Percentiles rank a stretch among this genome's conserved stretches.
Evolutionary conservation across 2,329 filamentous ascomycete species (phyloP).

Genomic region (Chaetomiaceae sp.): DNA sequence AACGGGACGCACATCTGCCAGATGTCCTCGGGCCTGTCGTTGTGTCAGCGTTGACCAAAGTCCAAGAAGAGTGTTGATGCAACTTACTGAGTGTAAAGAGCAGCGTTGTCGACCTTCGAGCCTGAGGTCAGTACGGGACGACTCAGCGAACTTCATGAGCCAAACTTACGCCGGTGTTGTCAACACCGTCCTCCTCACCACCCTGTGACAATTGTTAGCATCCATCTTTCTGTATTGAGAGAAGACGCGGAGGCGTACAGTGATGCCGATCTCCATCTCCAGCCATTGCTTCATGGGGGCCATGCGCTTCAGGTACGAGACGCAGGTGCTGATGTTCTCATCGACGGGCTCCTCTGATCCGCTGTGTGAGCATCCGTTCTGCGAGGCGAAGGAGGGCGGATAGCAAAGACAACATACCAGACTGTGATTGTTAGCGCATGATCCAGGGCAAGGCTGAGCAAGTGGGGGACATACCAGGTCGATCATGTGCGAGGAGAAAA

Average conservation of each 20-base stretch:
- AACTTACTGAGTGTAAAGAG: slow-evolving; percentile 64
- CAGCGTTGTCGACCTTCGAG: slow-evolving; percentile 23
- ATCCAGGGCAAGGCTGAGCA: background rate
- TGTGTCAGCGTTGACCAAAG: background rate
- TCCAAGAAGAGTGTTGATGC: background rate
- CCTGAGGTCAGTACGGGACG: background rate
- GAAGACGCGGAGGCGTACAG: slow-evolving; percentile 45
- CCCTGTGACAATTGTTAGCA: slow-evolving; percentile 32
- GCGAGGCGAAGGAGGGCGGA: too few species aligned
- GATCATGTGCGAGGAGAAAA: slow-evolving; percentile 98
- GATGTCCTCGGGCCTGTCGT: slow-evolving; percentile 73
- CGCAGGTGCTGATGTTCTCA: slow-evolving; percentile 88
- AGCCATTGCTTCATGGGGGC: slow-evolving; percentile 98
- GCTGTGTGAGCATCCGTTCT: background rate
- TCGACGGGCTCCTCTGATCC: slow-evolving; percentile 79
- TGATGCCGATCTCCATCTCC: slow-evolving; percentile 96
- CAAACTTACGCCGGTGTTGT: slow-evolving; percentile 22
- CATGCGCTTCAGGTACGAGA: slow-evolving; percentile 87
- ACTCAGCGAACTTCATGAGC: slow-evolving; percentile 32
- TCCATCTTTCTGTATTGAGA: background rate
- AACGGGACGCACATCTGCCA: slow-evolving; percentile 66
- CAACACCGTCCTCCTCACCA: slow-evolving; percentile 77
- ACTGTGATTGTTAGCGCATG: slow-evolving; percentile 10
- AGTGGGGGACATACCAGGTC: slow-evolving; percentile 56
- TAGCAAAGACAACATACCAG: slow-evolving; percentile 4